Conservation (phyloP, 306 rosid species). For the Coriaria nepalensis region DNA sequence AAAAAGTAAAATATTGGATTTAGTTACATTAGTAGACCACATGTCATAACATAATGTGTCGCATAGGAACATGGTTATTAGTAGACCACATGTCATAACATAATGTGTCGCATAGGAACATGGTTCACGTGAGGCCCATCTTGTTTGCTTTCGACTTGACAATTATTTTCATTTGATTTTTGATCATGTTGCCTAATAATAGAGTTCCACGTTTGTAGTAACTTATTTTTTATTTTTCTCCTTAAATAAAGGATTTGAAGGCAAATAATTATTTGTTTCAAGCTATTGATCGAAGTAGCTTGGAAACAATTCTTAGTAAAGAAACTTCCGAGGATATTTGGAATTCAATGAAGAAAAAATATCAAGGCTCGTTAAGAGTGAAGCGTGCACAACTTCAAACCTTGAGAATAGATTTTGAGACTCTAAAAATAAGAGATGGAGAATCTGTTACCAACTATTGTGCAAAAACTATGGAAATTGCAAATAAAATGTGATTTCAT, state of each 20-base stretch:
- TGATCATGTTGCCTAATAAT: too few relatives aligned
- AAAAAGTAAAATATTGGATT: too few relatives aligned
- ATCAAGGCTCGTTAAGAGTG: neutral
- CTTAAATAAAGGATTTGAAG: constrained; percentile 5
- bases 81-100: too few relatives aligned
- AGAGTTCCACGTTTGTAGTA: too few relatives aligned
- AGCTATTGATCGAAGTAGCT: neutral
- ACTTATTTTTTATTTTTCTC: too few relatives aligned
- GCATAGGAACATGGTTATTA: too few relatives aligned
- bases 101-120: too few relatives aligned
- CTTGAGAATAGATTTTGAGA: neutral
- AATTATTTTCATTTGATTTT: too few relatives aligned
- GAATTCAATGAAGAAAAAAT: neutral
- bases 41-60: too few relatives aligned
- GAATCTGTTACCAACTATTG: neutral
- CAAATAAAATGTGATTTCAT: neutral
- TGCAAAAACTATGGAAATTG: neutral
- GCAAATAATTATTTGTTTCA: neutral
- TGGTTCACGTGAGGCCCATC: too few relatives aligned
- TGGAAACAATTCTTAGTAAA: neutral
- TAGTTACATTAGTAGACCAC: too few relatives aligned
- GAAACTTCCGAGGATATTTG: constrained; percentile 1
- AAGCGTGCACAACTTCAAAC: neutral
- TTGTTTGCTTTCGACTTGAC: too few relatives aligned
- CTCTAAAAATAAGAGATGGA: neutral